Percentiles rank a stretch among this genome's conserved stretches.
phyloP scores from a whole-genome alignment of 495 filamentous ascomycete genomes.

The Sporormia fimetaria region DNA sequence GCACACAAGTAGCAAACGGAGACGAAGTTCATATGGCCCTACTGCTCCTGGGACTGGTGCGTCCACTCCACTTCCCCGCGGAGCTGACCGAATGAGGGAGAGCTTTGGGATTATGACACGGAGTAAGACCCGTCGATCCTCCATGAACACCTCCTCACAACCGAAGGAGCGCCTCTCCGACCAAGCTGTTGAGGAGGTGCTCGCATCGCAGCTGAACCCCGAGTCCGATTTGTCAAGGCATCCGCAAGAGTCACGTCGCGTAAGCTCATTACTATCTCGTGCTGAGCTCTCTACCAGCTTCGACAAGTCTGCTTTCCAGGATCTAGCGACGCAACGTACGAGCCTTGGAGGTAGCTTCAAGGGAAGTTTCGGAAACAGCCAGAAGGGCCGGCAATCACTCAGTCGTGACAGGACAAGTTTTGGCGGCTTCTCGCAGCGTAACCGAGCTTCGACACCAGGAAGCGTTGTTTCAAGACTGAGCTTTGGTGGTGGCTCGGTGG shows the following conservation, averaged over 20 bases:
- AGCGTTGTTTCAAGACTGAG: constrained; percentile 27
- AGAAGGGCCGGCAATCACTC: constrained; percentile 57
- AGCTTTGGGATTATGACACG: constrained; percentile 42
- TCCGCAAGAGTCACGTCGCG: constrained; percentile 67
- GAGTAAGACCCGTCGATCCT: constrained; percentile 14
- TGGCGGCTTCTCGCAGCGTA: constrained; percentile 24
- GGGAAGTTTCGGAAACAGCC: constrained; percentile 33
- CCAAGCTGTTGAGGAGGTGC: constrained; percentile 41
- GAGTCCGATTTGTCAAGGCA: constrained; percentile 59
- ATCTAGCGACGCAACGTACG: constrained; percentile 44
- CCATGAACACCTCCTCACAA: constrained; percentile 15
- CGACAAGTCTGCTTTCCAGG: constrained; percentile 62
- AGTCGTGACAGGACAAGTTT: constrained; percentile 44
- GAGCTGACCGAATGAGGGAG: constrained; percentile 39
- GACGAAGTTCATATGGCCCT: constrained; percentile 59
- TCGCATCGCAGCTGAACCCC: constrained; percentile 64
- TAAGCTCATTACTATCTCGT: constrained; percentile 86
- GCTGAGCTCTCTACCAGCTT: constrained; percentile 72
- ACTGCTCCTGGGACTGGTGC: constrained; percentile 66
- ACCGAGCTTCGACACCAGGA: constrained; percentile 30
- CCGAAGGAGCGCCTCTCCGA: constrained; percentile 12
- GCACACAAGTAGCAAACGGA: constrained; percentile 46
- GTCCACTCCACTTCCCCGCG: constrained; percentile 58
- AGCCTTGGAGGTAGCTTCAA: constrained; percentile 34
- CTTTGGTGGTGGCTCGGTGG: constrained; percentile 20